These are phyloP conservation scores for Aspergillus intermedius DNA, from an alignment of 2,329 filamentous ascomycete species.

Conservation along the genomic window DNA sequence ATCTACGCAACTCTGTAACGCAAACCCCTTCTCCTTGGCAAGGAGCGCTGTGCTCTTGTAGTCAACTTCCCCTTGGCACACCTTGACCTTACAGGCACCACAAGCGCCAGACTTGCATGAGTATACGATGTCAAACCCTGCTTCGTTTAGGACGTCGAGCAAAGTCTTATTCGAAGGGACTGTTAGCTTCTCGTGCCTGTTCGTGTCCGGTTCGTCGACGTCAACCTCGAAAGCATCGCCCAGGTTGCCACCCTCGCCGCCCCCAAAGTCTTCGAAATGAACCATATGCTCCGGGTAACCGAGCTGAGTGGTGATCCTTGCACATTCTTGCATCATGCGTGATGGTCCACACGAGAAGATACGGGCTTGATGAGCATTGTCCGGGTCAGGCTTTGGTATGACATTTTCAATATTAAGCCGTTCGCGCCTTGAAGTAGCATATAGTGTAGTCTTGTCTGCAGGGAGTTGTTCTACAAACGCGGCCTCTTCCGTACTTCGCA, in stretches of 20 bases:
- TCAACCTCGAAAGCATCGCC: background rate
- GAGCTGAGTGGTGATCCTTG: background rate
- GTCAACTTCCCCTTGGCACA: background rate
- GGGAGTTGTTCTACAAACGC: background rate
- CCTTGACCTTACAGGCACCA: background rate
- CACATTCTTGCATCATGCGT: background rate
- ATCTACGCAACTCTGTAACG: background rate
- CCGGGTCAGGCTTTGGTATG: background rate
- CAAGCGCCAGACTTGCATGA: background rate
- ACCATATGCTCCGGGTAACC: background rate
- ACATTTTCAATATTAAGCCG: background rate
- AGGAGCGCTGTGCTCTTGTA: background rate
- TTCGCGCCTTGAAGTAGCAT: background rate
- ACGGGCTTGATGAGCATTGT: background rate
- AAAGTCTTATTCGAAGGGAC: background rate
- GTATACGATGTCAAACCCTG: background rate
- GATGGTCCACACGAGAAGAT: background rate
- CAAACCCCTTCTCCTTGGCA: background rate
- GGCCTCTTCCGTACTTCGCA: background rate
- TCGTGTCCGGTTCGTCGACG: background rate
- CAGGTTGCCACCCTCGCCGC: background rate
- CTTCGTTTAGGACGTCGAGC: background rate
- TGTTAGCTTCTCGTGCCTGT: background rate
- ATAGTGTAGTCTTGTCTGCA: background rate
- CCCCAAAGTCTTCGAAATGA: background rate